Percentiles rank a stretch among this genome's conserved stretches.
These are phyloP conservation scores for Pneumocystis wakefieldiae DNA, from an alignment of 1,139 yeast species.

Conservation along the genomic window DNA sequence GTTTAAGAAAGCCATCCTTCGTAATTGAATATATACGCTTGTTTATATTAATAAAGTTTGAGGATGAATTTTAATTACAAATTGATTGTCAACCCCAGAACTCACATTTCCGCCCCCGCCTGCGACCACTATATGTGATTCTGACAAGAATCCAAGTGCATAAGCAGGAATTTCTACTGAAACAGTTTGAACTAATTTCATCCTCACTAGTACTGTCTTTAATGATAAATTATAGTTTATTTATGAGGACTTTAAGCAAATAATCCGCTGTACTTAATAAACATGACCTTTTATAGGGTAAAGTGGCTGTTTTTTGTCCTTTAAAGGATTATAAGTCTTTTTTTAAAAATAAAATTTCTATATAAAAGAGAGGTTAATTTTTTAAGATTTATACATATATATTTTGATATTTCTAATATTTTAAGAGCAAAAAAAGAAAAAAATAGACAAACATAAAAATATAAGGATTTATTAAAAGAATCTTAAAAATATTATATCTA, in stretches of 20 bases:
- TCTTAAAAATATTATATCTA: neutral
- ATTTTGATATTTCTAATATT: neutral
- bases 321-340: no score
- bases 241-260: neutral
- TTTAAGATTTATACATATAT: no score
- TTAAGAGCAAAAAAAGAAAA: neutral
- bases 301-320: no score
- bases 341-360: no score
- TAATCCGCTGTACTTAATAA: neutral
- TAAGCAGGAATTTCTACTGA: neutral
- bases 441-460: neutral
- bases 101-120: neutral
- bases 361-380: no score
- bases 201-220: neutral
- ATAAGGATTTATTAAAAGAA: neutral
- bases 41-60: neutral
- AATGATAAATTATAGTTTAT: neutral
- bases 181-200: neutral
- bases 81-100: neutral
- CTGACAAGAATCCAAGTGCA: neutral
- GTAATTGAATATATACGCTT: neutral
- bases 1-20: neutral
- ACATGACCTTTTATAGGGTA: no score
- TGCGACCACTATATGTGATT: neutral
- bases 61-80: neutral